phyloP scores from a whole-genome alignment of 2,329 filamentous ascomycete genomes.

The Xylaria hypoxylon region DNA sequence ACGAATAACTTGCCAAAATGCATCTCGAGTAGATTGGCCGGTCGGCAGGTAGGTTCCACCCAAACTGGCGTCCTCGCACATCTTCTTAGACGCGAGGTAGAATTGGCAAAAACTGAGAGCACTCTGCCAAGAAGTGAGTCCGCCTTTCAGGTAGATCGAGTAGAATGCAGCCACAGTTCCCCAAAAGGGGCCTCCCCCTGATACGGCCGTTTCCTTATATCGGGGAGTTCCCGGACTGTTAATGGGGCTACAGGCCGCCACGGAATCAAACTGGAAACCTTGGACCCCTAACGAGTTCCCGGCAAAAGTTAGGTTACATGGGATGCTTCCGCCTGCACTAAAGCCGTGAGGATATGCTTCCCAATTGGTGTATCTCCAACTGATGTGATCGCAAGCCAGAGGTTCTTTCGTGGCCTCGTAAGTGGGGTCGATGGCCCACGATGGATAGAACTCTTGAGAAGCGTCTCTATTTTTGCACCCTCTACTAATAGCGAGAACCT shows the following conservation, averaged over 20 bases:
- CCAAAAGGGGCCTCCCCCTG: not conserved
- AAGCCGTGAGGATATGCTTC: conserved; percentile 15
- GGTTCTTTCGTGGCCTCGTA: conserved; percentile 29
- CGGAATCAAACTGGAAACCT: conserved; percentile 26
- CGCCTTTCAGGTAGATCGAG: conserved; percentile 17
- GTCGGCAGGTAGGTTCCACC: conserved; percentile 23
- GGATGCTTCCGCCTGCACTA: conserved; percentile 19
- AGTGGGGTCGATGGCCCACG: conserved; percentile 31
- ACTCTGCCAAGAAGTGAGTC: conserved; percentile 14
- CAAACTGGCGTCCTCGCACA: conserved; percentile 20
- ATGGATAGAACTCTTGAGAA: conserved; percentile 14
- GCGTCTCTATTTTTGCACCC: conserved; percentile 19
- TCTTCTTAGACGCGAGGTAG: conserved; percentile 26
- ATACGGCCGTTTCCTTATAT: not conserved
- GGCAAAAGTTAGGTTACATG: conserved; percentile 5
- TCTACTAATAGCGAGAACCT: conserved; percentile 30
- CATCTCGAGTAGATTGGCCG: conserved; percentile 24
- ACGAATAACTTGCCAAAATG: conserved; percentile 30
- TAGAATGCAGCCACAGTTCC: not conserved
- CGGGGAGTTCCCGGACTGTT: conserved; percentile 2
- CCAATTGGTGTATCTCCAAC: conserved; percentile 23
- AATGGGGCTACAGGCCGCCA: conserved; percentile 18
- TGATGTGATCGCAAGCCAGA: conserved; percentile 18
- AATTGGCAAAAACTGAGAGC: conserved; percentile 29
- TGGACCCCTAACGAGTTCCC: conserved; percentile 27